Base-by-base conservation (phyloP, 257 asterid genomes). In the Pogostemon cablin region DNA sequence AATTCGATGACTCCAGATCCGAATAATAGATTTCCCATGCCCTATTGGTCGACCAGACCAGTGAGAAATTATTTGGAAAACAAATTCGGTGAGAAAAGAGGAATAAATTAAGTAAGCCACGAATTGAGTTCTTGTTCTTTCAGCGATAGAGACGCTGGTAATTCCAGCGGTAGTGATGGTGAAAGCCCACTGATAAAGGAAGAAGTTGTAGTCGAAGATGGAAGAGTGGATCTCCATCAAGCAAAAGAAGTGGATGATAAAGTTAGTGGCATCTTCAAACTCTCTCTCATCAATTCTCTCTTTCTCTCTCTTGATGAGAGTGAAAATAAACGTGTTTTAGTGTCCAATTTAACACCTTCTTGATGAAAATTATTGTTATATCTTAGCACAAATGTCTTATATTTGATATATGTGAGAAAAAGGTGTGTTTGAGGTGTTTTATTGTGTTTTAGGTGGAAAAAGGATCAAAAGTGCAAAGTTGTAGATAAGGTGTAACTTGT, bases 161-260 rank as follows among this genome's bases (percentile, higher is more conserved):
- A 91, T 89, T 0, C 98, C 96, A 17, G 96, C 98, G 52, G 98
- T 95, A 48, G 96, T 96, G n/a, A 91, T 91, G 44, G 98, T 95
- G 67, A 89, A 91, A 12, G 98, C 96, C 98, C 95, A 91, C 68
- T 91, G 96, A 67, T 91, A 91, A 0, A 91, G 82, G 53, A 91
- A 91, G 1, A 71, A 71, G 35, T 86, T 80, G 76, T 89, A 91
- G 49, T 91, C 98, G 43, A 62, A 85, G 0, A 60, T 0, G 1
- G 44, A 0, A 0, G 91, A 50, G 2, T 96, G 95, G 46, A 91
- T 56, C 0, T 79, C 85, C 5, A 77, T 86, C 0, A 91, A 67
- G 0, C 96, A 95, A 69, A 91, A 91, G 59, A 81, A 87, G 38
- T 89, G 78, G 17, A 96, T 95, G 62, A 91, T 91, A 84, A 91